Evolutionary conservation across 768 basidiomycete species (phyloP).

Genomic region (Tulasnella sp.): DNA sequence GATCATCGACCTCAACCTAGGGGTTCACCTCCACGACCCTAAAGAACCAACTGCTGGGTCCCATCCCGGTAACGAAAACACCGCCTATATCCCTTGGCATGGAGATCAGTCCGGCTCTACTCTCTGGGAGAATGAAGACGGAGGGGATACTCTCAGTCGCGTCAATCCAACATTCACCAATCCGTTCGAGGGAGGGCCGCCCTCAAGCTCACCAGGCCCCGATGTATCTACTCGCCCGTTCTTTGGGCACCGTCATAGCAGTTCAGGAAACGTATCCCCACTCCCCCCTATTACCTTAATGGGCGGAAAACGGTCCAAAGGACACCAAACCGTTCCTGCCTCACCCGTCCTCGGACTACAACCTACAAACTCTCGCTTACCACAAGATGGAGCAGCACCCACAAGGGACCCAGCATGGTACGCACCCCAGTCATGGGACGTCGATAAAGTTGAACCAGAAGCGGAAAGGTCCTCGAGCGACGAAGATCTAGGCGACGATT

Average conservation of each 20-base stretch:
- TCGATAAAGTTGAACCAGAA: conserved; percentile 40
- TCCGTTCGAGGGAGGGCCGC: not conserved
- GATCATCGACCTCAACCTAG: conserved; percentile 54
- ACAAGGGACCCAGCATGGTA: conserved; percentile 49
- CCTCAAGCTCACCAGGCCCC: not conserved
- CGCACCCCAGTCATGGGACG: conserved; percentile 74
- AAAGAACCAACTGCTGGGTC: not conserved
- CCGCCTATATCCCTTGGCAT: not conserved
- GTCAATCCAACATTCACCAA: conserved; percentile 17
- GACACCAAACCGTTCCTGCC: not conserved
- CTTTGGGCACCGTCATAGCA: not conserved
- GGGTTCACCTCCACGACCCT: conserved; percentile 20
- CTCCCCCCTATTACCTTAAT: not conserved
- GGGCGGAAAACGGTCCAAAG: not conserved
- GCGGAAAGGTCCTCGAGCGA: conserved; percentile 13
- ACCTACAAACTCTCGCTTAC: not conserved
- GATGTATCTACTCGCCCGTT: not conserved
- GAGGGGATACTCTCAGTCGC: conserved; percentile 14
- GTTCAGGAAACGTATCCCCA: not conserved
- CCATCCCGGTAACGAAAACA: conserved; percentile 8
- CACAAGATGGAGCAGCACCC: not conserved
- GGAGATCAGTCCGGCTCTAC: conserved; percentile 5
- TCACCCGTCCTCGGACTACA: not conserved
- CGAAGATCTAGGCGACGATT: conserved; percentile 10
- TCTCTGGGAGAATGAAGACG: conserved; percentile 18